Percentiles rank a stretch among this genome's conserved stretches.
Evolutionary conservation across 2,329 filamentous ascomycete genomes (phyloP).

Genomic region (Septoria petroselini): DNA sequence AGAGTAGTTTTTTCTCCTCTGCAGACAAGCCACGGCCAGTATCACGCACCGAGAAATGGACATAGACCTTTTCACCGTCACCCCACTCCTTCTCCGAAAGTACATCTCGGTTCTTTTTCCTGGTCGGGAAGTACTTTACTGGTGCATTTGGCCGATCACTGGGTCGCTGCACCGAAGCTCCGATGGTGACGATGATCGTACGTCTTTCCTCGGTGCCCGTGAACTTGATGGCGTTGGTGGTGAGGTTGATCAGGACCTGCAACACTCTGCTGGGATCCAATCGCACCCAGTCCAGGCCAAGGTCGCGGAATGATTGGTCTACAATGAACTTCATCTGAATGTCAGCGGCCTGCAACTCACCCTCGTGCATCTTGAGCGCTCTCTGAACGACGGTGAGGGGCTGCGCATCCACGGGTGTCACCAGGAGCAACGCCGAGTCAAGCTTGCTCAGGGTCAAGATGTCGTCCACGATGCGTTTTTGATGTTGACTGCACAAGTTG

Average conservation of each 20-base stretch:
- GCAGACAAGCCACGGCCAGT: constrained; percentile 66
- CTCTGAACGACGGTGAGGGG: constrained; percentile 64
- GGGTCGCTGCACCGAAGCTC: constrained; percentile 58
- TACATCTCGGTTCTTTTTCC: constrained; percentile 48
- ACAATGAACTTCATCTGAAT: constrained; percentile 65
- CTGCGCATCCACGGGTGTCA: constrained; percentile 67
- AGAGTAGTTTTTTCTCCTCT: constrained; percentile 70
- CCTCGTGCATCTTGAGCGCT: constrained; percentile 74
- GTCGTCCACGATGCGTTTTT: constrained; percentile 75
- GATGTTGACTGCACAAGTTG: constrained; percentile 72
- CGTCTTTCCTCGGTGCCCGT: constrained; percentile 62
- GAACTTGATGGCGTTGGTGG: constrained; percentile 77
- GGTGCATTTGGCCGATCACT: constrained; percentile 42
- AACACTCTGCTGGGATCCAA: constrained; percentile 71
- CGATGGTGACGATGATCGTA: constrained; percentile 64
- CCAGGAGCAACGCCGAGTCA: constrained; percentile 69
- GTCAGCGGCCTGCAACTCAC: constrained; percentile 66
- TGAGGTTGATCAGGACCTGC: constrained; percentile 74
- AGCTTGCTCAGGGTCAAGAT: constrained; percentile 72
- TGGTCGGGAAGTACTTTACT: constrained; percentile 62
- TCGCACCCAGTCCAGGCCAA: constrained; percentile 64
- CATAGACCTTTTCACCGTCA: constrained; percentile 60
- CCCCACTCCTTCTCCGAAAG: constrained; percentile 65
- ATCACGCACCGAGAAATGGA: constrained; percentile 72
- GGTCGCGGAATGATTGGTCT: constrained; percentile 58